Evolutionary conservation across 192 early-diverging fungal species (phyloP).

Genomic region (Hyaloraphidium curvatum): DNA sequence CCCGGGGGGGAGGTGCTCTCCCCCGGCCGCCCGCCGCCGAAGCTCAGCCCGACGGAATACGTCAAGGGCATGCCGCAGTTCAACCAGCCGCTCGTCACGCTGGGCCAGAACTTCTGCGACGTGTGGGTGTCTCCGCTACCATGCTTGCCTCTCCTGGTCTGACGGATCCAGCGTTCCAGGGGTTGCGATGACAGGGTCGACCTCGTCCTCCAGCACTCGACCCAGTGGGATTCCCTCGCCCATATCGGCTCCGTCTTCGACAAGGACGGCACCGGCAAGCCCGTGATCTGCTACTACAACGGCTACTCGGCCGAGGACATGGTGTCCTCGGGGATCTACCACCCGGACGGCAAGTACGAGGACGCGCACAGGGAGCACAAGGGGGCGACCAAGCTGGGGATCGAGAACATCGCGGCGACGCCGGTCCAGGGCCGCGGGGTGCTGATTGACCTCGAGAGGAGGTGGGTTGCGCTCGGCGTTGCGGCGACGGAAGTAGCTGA

Average conservation of each 20-base stretch:
- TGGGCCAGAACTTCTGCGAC: no score
- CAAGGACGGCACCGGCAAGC: neutral
- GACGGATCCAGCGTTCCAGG: no score
- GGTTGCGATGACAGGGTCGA: no score
- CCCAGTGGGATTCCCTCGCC: slow-evolving; percentile 2
- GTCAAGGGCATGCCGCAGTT: neutral
- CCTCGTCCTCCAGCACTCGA: neutral
- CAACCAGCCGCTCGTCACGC: no score
- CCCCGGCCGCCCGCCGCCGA: neutral
- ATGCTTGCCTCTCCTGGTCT: no score
- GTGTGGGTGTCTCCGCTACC: no score
- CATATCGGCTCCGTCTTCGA: slow-evolving; percentile 1
- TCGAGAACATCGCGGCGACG: neutral
- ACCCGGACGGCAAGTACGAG: neutral
- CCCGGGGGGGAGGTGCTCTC: neutral
- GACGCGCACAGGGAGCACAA: neutral
- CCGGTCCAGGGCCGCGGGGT: neutral
- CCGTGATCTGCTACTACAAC: neutral
- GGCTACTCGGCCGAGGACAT: no score
- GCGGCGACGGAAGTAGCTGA: no score
- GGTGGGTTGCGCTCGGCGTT: no score
- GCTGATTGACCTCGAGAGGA: neutral
- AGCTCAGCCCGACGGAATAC: neutral
- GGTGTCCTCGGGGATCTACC: neutral
- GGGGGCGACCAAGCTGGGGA: neutral